A percentile compares a stretch with the other conserved stretches of the same genome.
Conservation (phyloP, 2,329 filamentous ascomycete species). For the Ascochyta viciae-villosae region DNA sequence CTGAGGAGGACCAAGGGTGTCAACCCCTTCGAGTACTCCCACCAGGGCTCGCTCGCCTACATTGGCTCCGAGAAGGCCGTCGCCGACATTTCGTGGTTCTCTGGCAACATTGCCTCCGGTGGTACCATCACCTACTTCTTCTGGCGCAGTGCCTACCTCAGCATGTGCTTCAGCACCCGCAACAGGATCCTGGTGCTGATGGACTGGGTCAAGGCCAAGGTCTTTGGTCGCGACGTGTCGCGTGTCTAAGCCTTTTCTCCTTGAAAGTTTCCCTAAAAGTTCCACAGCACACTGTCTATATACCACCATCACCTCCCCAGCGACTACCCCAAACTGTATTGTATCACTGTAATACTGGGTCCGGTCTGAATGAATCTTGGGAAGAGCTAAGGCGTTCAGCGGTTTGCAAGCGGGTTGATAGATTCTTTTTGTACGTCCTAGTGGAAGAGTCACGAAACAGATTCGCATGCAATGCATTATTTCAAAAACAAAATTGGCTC, state of each 20-base stretch:
- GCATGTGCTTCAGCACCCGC: slow-evolving; percentile 99
- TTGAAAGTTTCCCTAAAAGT: slow-evolving; percentile 6
- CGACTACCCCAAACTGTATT: slow-evolving; percentile 10
- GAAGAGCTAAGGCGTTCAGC: slow-evolving; percentile 17
- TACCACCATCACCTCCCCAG: slow-evolving; percentile 14
- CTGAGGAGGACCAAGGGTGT: slow-evolving; percentile 90
- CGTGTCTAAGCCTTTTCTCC: slow-evolving; percentile 59
- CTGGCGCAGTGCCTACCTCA: slow-evolving; percentile 97
- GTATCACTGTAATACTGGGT: slow-evolving; percentile 18
- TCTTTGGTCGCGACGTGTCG: slow-evolving; percentile 94
- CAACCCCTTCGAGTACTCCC: slow-evolving; percentile 97
- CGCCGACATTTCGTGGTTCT: slow-evolving; percentile 96
- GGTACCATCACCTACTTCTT: slow-evolving; percentile 96
- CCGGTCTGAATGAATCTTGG: slow-evolving; percentile 11
- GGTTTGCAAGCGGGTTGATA: slow-evolving; percentile 13
- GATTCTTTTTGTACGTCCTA: slow-evolving; percentile 12
- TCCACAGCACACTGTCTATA: slow-evolving; percentile 9
- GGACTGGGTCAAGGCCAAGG: slow-evolving; percentile 96
- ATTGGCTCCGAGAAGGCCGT: slow-evolving; percentile 98
- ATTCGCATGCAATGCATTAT: slow-evolving; percentile 9
- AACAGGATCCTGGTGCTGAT: slow-evolving; percentile 92
- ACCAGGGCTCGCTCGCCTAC: slow-evolving; percentile 96
- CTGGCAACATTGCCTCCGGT: slow-evolving; percentile 92
- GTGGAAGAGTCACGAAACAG: background rate
- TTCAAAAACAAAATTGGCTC: background rate